Evolutionary conservation across 2,329 filamentous ascomycete genomes (phyloP).

Genomic region (Penicillium sclerotigenum): DNA sequence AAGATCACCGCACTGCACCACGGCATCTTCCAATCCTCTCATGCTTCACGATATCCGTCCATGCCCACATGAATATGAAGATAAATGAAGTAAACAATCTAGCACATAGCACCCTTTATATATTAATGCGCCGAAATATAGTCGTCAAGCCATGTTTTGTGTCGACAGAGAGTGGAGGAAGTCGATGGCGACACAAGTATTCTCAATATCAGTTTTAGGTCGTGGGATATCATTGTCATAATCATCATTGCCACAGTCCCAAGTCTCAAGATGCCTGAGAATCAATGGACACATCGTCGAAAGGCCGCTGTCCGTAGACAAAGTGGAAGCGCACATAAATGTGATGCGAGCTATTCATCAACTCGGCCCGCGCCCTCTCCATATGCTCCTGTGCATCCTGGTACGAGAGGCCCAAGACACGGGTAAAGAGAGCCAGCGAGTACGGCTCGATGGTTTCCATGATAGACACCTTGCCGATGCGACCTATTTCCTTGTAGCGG

Average conservation of each 20-base stretch:
- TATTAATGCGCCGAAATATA: constrained; percentile 9
- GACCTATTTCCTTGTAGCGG: constrained; percentile 36
- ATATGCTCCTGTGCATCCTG: constrained; percentile 33
- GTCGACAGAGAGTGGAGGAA: background rate
- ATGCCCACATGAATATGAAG: background rate
- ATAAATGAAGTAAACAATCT: constrained; percentile 1
- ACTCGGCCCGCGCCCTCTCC: constrained; percentile 29
- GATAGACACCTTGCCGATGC: constrained; percentile 29
- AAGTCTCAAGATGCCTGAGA: background rate
- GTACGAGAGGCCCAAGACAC: constrained; percentile 33
- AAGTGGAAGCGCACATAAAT: constrained; percentile 32
- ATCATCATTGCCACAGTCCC: background rate
- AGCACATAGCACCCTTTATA: constrained; percentile 11
- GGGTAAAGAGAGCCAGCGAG: constrained; percentile 39
- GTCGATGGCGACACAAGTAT: background rate
- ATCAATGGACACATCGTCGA: constrained; percentile 13
- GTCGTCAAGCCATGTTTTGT: constrained; percentile 15
- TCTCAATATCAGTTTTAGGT: background rate
- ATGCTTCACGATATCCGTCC: constrained; percentile 4
- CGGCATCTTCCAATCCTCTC: background rate
- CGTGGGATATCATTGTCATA: constrained; percentile 3
- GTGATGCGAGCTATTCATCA: constrained; percentile 25
- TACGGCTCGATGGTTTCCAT: constrained; percentile 39
- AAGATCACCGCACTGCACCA: background rate
- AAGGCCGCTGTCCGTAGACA: constrained; percentile 33